phyloP scores from a whole-genome alignment of 208 protist genomes.

The Crithidia fasciculata region DNA sequence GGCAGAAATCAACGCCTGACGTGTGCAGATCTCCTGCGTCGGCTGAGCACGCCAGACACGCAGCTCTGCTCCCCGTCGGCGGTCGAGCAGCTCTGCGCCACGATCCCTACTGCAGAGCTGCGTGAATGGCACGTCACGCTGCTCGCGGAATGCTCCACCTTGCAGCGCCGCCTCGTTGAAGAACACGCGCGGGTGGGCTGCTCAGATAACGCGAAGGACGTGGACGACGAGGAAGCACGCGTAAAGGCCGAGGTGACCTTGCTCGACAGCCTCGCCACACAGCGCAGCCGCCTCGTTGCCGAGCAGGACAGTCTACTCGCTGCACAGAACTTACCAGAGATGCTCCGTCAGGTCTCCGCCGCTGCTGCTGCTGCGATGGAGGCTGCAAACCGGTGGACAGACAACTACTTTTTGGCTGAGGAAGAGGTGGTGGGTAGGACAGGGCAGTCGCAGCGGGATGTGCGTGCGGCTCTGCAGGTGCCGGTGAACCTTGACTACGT shows the following conservation, averaged over 20 bases:
- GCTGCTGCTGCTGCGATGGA: slow-evolving; percentile 42
- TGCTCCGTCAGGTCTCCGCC: slow-evolving; percentile 33
- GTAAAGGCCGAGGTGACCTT: too few species aligned
- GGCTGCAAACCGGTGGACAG: slow-evolving; percentile 84
- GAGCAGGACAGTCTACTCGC: slow-evolving; percentile 14
- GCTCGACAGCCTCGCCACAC: not conserved
- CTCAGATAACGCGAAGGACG: not conserved
- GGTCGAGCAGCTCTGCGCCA: slow-evolving; percentile 12
- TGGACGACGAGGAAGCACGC: slow-evolving; percentile 4
- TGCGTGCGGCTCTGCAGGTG: slow-evolving; percentile 52
- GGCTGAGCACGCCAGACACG: slow-evolving; percentile 1
- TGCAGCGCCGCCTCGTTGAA: not conserved
- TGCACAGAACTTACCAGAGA: slow-evolving; percentile 12
- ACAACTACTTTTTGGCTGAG: slow-evolving; percentile 79
- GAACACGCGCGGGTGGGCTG: slow-evolving; percentile 5
- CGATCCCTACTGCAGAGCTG: not conserved
- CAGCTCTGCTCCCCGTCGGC: not conserved
- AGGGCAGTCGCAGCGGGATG: slow-evolving; percentile 37
- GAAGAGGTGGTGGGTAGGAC: slow-evolving; percentile 46
- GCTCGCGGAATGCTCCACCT: not conserved
- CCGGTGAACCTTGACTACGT: slow-evolving; percentile 63
- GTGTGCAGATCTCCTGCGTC: slow-evolving; percentile 17
- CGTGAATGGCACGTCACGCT: slow-evolving; percentile 5
- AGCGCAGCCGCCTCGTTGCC: slow-evolving; percentile 14
- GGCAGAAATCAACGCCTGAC: not conserved